These are phyloP conservation scores for Eucalyptus cloeziana DNA, from an alignment of 345 rosid species.

Conservation along the genomic window DNA sequence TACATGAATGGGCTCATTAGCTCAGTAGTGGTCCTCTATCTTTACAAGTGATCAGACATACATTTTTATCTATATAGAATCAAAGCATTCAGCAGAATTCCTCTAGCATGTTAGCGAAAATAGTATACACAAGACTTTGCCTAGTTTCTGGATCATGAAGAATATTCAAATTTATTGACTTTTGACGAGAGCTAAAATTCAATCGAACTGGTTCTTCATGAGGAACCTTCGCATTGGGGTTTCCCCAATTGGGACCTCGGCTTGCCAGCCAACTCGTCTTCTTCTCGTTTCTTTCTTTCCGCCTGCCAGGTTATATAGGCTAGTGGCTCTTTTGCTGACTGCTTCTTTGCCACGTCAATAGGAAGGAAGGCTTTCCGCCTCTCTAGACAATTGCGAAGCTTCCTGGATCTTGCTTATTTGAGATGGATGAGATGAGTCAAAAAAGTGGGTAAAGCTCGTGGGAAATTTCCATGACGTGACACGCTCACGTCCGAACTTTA, in stretches of 20 bases:
- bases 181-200: neutral
- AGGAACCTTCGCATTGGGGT: neutral
- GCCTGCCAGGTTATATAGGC: neutral
- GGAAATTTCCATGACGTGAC: neutral
- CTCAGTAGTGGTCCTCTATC: neutral
- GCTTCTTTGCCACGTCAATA: neutral
- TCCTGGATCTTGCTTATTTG: neutral
- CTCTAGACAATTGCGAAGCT: neutral
- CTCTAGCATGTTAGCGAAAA: neutral
- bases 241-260: neutral
- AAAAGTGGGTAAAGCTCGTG: neutral
- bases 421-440: rapidly evolving
- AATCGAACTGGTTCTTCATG: neutral
- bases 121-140: neutral
- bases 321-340: neutral
- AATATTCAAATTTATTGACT: neutral
- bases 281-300: neutral
- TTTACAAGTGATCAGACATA: neutral
- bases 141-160: neutral
- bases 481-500: neutral
- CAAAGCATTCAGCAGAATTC: neutral
- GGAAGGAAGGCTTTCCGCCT: neutral
- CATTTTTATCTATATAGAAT: neutral
- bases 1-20: neutral
- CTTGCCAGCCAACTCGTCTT: neutral